Conservation (phyloP, 352 stramenopile genomes). For the Halophytophthora polymorphica region DNA sequence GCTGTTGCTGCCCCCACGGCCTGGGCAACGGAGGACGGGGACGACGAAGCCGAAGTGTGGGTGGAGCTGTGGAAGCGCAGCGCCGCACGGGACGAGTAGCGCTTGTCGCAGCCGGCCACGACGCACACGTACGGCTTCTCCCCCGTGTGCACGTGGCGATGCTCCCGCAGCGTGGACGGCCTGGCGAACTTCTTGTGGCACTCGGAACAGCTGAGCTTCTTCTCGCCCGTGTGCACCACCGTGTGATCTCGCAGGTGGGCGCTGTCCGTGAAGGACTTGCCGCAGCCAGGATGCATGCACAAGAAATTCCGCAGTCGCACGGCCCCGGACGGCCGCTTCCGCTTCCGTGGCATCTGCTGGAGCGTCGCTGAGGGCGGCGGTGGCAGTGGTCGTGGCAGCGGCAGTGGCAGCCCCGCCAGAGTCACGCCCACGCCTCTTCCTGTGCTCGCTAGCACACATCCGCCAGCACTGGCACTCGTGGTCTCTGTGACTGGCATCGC, state of each 20-base stretch:
- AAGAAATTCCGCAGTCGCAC: conserved; percentile 68
- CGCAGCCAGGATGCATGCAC: conserved; percentile 61
- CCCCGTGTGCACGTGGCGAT: conserved; percentile 53
- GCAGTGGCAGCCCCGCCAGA: conserved; percentile 5
- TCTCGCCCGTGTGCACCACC: conserved; percentile 71
- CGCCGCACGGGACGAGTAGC: conserved; percentile 61
- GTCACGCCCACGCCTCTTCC: too few species aligned
- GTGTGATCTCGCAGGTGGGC: conserved; percentile 66
- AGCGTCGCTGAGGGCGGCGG: conserved; percentile 6
- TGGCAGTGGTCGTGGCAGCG: conserved; percentile 14
- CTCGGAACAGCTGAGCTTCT: conserved; percentile 43
- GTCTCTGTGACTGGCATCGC: too few species aligned
- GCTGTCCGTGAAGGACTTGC: conserved; percentile 71
- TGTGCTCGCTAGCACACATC: too few species aligned
- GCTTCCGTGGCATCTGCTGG: conserved; percentile 19
- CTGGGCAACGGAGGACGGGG: conserved; percentile 5
- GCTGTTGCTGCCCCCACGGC: neutral
- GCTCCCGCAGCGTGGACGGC: conserved; percentile 51
- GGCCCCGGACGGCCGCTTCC: conserved; percentile 35
- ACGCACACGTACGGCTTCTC: conserved; percentile 50
- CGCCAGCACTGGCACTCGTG: too few species aligned
- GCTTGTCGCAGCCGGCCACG: conserved; percentile 39
- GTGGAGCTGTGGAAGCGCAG: conserved; percentile 53
- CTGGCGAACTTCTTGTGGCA: conserved; percentile 56
- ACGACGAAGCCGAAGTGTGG: conserved; percentile 17